These are phyloP conservation scores for Cardamine chenopodiifolia DNA, from an alignment of 345 rosid species.

Conservation along the genomic window DNA sequence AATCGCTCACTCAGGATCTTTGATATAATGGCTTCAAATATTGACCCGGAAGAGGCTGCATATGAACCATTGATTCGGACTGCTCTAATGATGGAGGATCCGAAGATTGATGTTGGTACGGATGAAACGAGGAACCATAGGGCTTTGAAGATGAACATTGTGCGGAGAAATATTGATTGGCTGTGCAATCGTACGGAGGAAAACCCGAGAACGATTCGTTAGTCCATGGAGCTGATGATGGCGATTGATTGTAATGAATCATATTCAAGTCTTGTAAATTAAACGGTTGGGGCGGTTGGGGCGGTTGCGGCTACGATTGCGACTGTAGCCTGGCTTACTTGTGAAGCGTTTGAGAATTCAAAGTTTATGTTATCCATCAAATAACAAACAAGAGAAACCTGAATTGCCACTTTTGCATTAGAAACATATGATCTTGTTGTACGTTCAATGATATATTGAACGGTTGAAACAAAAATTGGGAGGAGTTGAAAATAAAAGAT, in stretches of 20 bases:
- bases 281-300: constrained; percentile 27
- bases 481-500: not conserved
- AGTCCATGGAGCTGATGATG: constrained; percentile 40
- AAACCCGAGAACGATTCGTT: constrained; percentile 18
- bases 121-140: constrained; percentile 30
- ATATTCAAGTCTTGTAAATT: constrained; percentile 35
- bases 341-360: constrained; percentile 35
- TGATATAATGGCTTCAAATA: constrained; percentile 31
- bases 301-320: constrained; percentile 26
- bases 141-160: constrained; percentile 45
- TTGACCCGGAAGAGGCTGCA: constrained; percentile 32
- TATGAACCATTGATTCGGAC: constrained; percentile 15
- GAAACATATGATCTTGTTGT: constrained; percentile 37
- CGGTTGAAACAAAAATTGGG: not conserved
- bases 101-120: constrained; percentile 28
- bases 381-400: constrained; percentile 19
- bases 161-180: constrained; percentile 26
- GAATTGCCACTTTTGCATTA: constrained; percentile 21
- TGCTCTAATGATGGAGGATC: constrained; percentile 27
- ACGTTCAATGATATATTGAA: constrained; percentile 26
- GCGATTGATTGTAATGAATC: constrained; percentile 38
- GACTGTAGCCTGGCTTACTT: constrained; percentile 34
- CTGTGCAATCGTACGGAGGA: constrained; percentile 30
- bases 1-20: constrained; percentile 18
- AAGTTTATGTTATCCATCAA: constrained; percentile 43